A percentile compares a stretch with the other conserved stretches of the same genome.
These are phyloP conservation scores for Fusarium torulosum DNA, from an alignment of 2,329 filamentous ascomycete genomes.

Conservation along the genomic window DNA sequence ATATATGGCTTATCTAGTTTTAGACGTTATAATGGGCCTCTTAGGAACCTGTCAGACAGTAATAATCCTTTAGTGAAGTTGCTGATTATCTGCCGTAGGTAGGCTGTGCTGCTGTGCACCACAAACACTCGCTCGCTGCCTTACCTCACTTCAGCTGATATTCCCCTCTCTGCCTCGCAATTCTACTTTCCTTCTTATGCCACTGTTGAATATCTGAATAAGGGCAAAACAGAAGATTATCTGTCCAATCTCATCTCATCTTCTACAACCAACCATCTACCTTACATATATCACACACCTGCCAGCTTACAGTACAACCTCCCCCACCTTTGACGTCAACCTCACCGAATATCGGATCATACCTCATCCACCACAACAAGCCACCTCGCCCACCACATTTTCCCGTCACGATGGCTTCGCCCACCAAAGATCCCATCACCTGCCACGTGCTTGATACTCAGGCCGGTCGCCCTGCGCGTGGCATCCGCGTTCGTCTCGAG, in stretches of 20 bases:
- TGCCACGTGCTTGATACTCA: conserved; percentile 89
- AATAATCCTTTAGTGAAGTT: conserved; percentile 3
- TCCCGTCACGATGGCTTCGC: conserved; percentile 37
- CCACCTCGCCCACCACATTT: conserved; percentile 11
- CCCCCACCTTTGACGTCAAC: conserved; percentile 38
- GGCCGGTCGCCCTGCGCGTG: conserved; percentile 75
- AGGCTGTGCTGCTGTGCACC: conserved; percentile 22
- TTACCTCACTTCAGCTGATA: conserved; percentile 20
- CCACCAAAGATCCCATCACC: conserved; percentile 75
- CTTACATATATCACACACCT: background rate
- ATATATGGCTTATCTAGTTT: conserved; percentile 8
- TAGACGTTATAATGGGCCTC: background rate
- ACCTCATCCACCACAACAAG: conserved; percentile 20
- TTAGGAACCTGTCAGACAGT: background rate
- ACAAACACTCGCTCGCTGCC: conserved; percentile 13
- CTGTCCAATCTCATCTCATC: background rate
- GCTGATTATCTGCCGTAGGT: conserved; percentile 17
- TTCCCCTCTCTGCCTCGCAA: conserved; percentile 5
- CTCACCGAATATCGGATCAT: conserved; percentile 18
- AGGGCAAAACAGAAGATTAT: background rate
- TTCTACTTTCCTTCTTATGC: conserved; percentile 6
- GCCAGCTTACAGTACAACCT: background rate
- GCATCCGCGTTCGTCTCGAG: conserved; percentile 75
- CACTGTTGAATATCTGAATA: background rate
- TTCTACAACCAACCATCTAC: background rate